Evolutionary conservation across 192 early-diverging fungal species (phyloP), one percentile per base, ranked within the genome.

Genomic region (Lunasporangiospora selenospora): DNA sequence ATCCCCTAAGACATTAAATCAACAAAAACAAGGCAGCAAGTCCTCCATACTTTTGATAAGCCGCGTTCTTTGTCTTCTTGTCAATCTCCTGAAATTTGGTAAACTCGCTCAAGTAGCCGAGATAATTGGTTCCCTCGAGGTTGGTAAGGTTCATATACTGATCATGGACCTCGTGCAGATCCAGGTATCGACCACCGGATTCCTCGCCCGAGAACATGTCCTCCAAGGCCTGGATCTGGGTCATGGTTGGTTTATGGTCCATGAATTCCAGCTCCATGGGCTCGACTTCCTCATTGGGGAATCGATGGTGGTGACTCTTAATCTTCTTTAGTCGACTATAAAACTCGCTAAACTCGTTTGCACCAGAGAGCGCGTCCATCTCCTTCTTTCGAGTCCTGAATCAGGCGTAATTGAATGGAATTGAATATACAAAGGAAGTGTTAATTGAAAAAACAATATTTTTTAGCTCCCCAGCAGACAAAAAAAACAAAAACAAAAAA

Each of bases 201-300:
- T 99, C 95, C 78, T 99, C 97, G 19, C 94, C 95, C n/a, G 92
- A 92, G 71, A 97, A 98, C 70, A 92, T 80, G 10, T 83, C 89
- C 45, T 99, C 95, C 32, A 98, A 53, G 18, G 86, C 91, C 66
- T 64, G 58, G 18, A 59, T 46, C 60, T 57, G 65, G 32, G 49
- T 77, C 58, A 59, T 61, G 58, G 61, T 79, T 42, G 71, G 81
- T 50, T 81, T 47, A 24, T 88, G 81, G 59, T 82, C 78, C 30
- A 85, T 59, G 53, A 93, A 90, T 57, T 91, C 90, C 27, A 93
- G 50, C 56, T 98, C 95, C 53, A 93, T 85, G 23, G 92, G 89
- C 16, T 90, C 87, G 4, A 94, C 90, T 6, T 73, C 50, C 46
- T 88, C 83, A 54, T 92, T 91, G 30, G 93, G 92, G 61, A 90